These are phyloP conservation scores for Flagelloscypha sp. DNA, from an alignment of 768 basidiomycete species.

Conservation along the genomic window DNA sequence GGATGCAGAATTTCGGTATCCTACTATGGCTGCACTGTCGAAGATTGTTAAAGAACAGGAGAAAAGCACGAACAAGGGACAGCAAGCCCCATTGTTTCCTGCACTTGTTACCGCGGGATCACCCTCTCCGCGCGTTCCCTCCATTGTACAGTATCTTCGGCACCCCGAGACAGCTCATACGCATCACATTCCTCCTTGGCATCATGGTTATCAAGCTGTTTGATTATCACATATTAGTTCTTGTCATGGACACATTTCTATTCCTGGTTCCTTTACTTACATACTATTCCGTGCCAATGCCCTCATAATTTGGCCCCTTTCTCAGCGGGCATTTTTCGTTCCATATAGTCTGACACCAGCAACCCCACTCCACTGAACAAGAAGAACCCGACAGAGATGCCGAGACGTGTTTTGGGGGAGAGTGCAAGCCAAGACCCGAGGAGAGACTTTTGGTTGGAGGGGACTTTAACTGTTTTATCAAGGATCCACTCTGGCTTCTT, in stretches of 20 bases:
- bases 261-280: neutral
- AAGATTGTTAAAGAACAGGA: slow-evolving; percentile 23
- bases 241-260: neutral
- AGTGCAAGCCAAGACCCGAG: no score
- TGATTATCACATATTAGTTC: no score
- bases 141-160: no score
- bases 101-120: no score
- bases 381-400: slow-evolving; percentile 41
- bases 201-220: no score
- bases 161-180: no score
- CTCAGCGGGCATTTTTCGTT: slow-evolving; percentile 27
- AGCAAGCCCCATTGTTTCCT: no score
- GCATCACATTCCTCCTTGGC: no score
- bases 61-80: slow-evolving; percentile 3
- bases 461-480: no score
- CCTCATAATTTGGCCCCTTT: neutral
- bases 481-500: no score
- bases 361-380: slow-evolving; percentile 39
- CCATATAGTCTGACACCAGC: slow-evolving; percentile 42
- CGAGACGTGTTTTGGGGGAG: slow-evolving; percentile 44
- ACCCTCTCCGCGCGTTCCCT: no score
- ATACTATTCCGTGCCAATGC: slow-evolving; percentile 1
- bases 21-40: slow-evolving; percentile 32
- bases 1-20: slow-evolving; percentile 40
- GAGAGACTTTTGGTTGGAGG: no score